Conservation (phyloP, 345 rosid genomes). For the Salix exigua region DNA sequence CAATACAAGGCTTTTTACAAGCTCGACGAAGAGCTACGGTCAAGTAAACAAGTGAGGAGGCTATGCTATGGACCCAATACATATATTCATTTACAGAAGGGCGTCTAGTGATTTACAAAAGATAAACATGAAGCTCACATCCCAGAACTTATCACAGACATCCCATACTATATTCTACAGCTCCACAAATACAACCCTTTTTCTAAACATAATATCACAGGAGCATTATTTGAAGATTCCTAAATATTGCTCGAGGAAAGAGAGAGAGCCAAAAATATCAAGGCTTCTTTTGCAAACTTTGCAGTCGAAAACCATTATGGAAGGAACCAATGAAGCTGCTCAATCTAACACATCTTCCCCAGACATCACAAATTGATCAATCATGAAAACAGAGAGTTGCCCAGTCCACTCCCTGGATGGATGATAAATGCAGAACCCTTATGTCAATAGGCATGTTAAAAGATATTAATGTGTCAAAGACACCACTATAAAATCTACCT, state of each 20-base stretch:
- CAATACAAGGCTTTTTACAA: constrained; percentile 28
- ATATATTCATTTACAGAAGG: constrained; percentile 21
- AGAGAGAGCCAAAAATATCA: constrained; percentile 15
- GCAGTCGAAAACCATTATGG: constrained; percentile 35
- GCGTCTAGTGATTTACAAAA: constrained; percentile 17
- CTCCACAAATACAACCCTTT: constrained; percentile 16
- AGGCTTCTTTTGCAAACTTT: constrained; percentile 34
- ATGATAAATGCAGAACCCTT: constrained; percentile 37
- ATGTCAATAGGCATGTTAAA: constrained; percentile 44
- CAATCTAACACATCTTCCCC: background rate
- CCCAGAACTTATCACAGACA: constrained; percentile 14
- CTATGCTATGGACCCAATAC: constrained; percentile 30
- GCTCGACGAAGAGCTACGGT: constrained; percentile 15
- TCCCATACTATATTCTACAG: constrained; percentile 17
- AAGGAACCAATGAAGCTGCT: constrained; percentile 4
- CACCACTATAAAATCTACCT: constrained; percentile 23
- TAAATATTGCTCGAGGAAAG: constrained; percentile 16
- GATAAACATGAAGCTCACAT: background rate
- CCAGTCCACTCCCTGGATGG: constrained; percentile 49
- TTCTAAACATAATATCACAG: constrained; percentile 19
- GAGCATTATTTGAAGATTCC: constrained; percentile 20
- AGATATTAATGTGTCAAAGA: constrained; percentile 19
- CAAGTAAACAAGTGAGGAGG: constrained; percentile 24
- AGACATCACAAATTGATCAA: constrained; percentile 29
- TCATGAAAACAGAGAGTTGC: constrained; percentile 43